phyloP scores from a whole-genome alignment of 176 grass and related monocot species.

The Carex kokanica region DNA sequence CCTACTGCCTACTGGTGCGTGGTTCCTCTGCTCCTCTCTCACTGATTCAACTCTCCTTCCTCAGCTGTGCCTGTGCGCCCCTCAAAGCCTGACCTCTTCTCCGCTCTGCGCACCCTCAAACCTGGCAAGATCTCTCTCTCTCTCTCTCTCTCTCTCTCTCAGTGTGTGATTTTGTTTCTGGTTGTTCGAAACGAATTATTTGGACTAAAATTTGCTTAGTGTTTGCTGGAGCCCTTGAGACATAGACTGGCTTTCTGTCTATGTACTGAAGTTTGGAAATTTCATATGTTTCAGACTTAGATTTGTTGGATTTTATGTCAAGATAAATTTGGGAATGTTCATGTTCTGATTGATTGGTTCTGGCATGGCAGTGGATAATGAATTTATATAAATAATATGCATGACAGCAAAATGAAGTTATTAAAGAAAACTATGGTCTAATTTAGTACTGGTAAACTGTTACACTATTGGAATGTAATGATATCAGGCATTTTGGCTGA shows the following conservation, averaged over 20 bases:
- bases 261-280: background rate
- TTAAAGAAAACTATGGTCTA: background rate
- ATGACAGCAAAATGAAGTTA: background rate
- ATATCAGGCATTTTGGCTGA: background rate
- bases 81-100: too few species aligned
- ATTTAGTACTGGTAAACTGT: background rate
- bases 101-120: background rate
- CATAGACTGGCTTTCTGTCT: background rate
- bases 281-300: background rate
- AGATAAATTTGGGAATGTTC: background rate
- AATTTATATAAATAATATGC: background rate
- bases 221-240: background rate
- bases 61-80: background rate
- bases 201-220: background rate
- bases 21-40: background rate
- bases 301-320: background rate
- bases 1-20: background rate
- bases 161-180: background rate
- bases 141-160: too few species aligned
- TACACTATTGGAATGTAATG: background rate
- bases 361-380: background rate
- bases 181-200: background rate
- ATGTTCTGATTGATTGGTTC: background rate
- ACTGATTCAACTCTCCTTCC: background rate
- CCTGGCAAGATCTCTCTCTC: background rate